Evolutionary conservation across 495 filamentous ascomycete species (phyloP), one percentile per base, ranked within the genome.

Genomic region (Penicillium cataractarum): DNA sequence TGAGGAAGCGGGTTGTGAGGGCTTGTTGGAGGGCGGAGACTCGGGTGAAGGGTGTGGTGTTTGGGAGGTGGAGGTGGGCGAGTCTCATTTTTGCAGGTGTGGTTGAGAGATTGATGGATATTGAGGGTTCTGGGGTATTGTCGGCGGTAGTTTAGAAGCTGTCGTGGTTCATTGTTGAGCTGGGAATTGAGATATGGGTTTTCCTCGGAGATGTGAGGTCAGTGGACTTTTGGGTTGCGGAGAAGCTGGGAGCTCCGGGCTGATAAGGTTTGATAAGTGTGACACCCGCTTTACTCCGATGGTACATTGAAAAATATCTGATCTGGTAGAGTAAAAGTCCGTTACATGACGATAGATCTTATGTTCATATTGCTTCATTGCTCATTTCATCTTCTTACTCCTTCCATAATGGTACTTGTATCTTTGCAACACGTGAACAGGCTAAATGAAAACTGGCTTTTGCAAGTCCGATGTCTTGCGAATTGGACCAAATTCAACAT

Each of bases 1-100:
- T 65, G 54, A 85, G 75, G 62, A 82, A 78, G 27, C 73, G 72
- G 24, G 73, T 75, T 53, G 82, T 79, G 39, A 84, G 75, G 59
- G 73, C 65, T 71, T 80, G 72, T 76, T 86, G 84, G 70, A 86
- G 63, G 39, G 68, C 59, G 46, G 80, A 78, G 60, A 84, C 76
- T 8, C 71, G 77, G 29, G 68, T 67, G 69, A 84, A 84, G 55
- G 83, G 75, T 17, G 81, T 83, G 51, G 86, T 75, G 65, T 75
- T 74, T 49, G 87, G 87, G 62, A 95, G 80, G 71, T 89, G 87
- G 69, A 96, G 75, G 80, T 93, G 90, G 48, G 81, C 84, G 80
- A 93, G 83, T 51, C 72, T 68, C 74, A 80, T 78, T 50, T 6
- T 74, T 32, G 19, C 22, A 51, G 24, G 55, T 33, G 55, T 55